These are phyloP conservation scores for Dioscorea cayenensis DNA, from an alignment of 116 monocot species.

Conservation along the genomic window DNA sequence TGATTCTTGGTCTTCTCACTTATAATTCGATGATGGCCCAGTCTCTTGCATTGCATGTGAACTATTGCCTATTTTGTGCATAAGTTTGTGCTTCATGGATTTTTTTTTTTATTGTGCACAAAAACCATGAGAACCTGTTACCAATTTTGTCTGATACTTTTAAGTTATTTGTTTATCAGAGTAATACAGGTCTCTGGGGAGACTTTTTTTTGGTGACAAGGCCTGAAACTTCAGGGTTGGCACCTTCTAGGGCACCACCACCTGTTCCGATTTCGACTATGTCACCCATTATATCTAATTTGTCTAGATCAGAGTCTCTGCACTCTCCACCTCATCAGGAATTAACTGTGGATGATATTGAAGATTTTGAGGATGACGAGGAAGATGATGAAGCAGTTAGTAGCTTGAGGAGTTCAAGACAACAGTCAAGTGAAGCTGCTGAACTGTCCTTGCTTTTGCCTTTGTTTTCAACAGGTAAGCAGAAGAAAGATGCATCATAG, in stretches of 20 bases:
- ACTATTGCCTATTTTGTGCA: too few relatives aligned
- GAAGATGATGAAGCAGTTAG: slow-evolving; percentile 60
- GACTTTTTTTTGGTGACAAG: slow-evolving; percentile 83
- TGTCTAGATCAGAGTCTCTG: slow-evolving; percentile 65
- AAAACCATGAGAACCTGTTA: not conserved
- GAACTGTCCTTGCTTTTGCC: slow-evolving; percentile 57
- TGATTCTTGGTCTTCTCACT: too few relatives aligned
- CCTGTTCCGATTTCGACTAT: slow-evolving; percentile 38
- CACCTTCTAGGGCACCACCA: slow-evolving; percentile 70
- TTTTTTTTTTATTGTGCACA: not conserved
- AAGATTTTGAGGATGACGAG: slow-evolving; percentile 84
- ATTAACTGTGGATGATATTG: slow-evolving; percentile 87
- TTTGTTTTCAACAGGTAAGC: slow-evolving; percentile 71
- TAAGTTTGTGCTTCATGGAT: not conserved
- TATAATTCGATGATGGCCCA: too few relatives aligned
- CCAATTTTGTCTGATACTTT: not conserved
- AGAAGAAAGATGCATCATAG: not conserved
- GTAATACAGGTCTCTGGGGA: slow-evolving; percentile 39
- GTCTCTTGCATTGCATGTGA: too few relatives aligned
- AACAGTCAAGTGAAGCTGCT: slow-evolving; percentile 49
- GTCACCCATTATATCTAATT: slow-evolving; percentile 26
- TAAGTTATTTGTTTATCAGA: slow-evolving; percentile 32
- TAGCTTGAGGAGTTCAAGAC: slow-evolving; percentile 36
- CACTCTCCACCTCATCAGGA: slow-evolving; percentile 66
- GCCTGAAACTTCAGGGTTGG: slow-evolving; percentile 69